Percentiles rank a stretch among this genome's conserved stretches.
These are phyloP conservation scores for Hypericum androsaemum DNA, from an alignment of 345 rosid species.

Conservation along the genomic window DNA sequence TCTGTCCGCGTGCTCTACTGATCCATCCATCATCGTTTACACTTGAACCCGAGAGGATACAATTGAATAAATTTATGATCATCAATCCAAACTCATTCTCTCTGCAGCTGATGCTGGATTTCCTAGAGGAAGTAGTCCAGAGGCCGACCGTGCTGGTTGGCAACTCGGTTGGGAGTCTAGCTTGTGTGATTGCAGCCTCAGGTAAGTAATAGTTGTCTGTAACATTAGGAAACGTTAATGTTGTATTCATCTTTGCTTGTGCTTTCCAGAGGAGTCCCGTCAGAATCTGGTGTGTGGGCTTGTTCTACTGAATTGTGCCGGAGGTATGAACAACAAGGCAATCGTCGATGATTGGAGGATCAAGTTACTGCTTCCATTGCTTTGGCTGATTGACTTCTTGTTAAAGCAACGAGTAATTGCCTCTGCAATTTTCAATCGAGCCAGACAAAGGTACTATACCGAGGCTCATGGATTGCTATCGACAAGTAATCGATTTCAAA, in stretches of 20 bases:
- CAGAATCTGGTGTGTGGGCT: constrained; percentile 54
- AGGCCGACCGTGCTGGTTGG: constrained; percentile 74
- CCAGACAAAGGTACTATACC: constrained; percentile 45
- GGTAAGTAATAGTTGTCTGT: constrained; percentile 22
- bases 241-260: constrained; percentile 1
- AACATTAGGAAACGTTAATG: no score
- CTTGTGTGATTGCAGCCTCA: constrained; percentile 90
- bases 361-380: constrained; percentile 61
- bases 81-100: constrained; percentile 2
- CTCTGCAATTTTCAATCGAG: constrained; percentile 58
- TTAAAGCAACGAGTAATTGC: constrained; percentile 61
- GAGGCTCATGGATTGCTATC: background rate
- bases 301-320: constrained; percentile 77
- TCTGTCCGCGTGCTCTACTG: constrained; percentile 16
- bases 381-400: constrained; percentile 67
- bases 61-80: background rate
- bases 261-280: constrained; percentile 27
- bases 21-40: background rate
- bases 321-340: constrained; percentile 97
- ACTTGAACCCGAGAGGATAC: background rate
- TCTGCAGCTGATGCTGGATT: constrained; percentile 58
- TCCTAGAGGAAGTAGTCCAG: constrained; percentile 62
- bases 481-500: background rate
- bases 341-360: constrained; percentile 95
- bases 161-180: constrained; percentile 91